These are phyloP conservation scores for Alternaria atra DNA, from an alignment of 2,329 filamentous ascomycete species.

Conservation along the genomic window DNA sequence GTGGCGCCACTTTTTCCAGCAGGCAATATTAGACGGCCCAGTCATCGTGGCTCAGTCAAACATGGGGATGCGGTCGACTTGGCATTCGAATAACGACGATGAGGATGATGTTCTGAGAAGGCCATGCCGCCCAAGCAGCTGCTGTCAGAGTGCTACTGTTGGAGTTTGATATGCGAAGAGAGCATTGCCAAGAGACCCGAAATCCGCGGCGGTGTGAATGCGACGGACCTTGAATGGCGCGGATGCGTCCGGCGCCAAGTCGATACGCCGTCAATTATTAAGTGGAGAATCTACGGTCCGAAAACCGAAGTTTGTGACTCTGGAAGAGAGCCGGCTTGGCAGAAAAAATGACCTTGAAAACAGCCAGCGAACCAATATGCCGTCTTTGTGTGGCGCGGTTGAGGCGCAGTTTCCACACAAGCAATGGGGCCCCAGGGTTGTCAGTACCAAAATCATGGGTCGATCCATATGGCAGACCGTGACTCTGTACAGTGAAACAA, in stretches of 20 bases:
- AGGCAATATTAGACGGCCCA: conserved; percentile 15
- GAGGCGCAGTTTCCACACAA: not conserved
- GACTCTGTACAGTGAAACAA: not conserved
- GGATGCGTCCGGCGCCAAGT: conserved; percentile 2
- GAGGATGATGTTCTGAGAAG: not conserved
- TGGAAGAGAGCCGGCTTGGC: not conserved
- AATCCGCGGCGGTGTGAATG: not conserved
- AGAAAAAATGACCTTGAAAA: not conserved
- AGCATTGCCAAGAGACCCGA: not conserved
- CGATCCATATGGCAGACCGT: not conserved
- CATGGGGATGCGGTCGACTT: not conserved
- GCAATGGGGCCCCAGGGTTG: not conserved
- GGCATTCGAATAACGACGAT: not conserved
- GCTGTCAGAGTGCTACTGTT: not conserved
- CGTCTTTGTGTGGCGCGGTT: not conserved
- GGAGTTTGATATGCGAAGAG: not conserved
- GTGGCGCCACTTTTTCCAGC: conserved; percentile 21
- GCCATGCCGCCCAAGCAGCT: not conserved
- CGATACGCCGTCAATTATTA: not conserved
- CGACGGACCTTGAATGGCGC: not conserved
- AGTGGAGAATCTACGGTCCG: conserved; percentile 2
- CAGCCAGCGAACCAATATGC: not conserved
- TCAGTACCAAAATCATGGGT: not conserved
- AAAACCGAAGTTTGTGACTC: not conserved
- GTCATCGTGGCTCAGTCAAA: conserved; percentile 15